A percentile compares a stretch with the other conserved stretches of the same genome.
phyloP scores from a whole-genome alignment of 768 basidiomycete genomes.

The Tubosaeta sp. region DNA sequence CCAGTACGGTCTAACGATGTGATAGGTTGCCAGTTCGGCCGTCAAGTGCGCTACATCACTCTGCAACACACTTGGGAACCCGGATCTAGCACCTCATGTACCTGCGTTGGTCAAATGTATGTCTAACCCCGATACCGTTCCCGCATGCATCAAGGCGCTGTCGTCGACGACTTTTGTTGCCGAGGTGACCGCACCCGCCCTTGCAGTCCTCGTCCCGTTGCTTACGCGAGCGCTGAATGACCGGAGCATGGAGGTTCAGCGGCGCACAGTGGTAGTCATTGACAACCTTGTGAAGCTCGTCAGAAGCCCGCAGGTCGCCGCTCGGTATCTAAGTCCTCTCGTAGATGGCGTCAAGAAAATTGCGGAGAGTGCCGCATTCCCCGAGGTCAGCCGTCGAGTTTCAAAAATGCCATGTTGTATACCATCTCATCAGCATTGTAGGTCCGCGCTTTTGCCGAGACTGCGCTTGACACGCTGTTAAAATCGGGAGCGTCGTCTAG shows the following conservation, averaged over 20 bases:
- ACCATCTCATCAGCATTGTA: conserved; percentile 25
- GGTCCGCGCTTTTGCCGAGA: conserved; percentile 90
- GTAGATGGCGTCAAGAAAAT: conserved; percentile 91
- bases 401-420: conserved; percentile 2
- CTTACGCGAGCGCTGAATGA: conserved; percentile 89
- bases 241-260: conserved; percentile 93
- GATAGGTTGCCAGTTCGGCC: conserved; percentile 79
- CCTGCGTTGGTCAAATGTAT: conserved; percentile 90
- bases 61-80: conserved; percentile 88
- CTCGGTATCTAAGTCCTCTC: conserved; percentile 79
- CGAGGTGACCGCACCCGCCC: conserved; percentile 93
- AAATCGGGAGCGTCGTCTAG: conserved; percentile 80
- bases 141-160: conserved; percentile 90
- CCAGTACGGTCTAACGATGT: conserved; percentile 8
- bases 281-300: conserved; percentile 98
- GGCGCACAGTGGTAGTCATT: conserved; percentile 89
- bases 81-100: conserved; percentile 88
- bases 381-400: conserved; percentile 56
- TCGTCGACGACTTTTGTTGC: conserved; percentile 96
- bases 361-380: conserved; percentile 88
- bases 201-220: conserved; percentile 92
- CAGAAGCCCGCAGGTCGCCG: conserved; percentile 84
- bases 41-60: conserved; percentile 86
- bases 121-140: conserved; percentile 83
- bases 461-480: conserved; percentile 73